phyloP scores from a whole-genome alignment of 148 eudicot species.

The Camellia japonica region DNA sequence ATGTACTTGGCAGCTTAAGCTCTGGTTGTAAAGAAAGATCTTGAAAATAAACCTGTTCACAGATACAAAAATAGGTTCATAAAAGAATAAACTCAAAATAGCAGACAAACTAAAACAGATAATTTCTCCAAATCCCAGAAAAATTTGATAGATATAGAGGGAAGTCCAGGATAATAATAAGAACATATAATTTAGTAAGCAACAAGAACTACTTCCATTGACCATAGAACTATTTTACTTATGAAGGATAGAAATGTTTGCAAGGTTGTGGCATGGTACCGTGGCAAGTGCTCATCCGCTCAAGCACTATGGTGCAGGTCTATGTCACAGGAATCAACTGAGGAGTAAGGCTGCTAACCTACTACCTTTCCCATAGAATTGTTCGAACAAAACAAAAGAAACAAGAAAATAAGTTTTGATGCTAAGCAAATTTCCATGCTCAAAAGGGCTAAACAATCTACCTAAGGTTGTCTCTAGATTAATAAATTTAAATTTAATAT shows the following conservation, averaged over 20 bases:
- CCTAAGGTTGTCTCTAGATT: not conserved
- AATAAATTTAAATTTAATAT: not conserved
- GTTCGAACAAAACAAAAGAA: not conserved
- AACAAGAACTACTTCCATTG: no score
- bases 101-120: not conserved
- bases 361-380: no score
- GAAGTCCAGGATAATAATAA: not conserved
- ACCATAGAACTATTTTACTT: no score
- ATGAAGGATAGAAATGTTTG: not conserved
- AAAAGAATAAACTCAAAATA: not conserved
- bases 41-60: conserved; percentile 74
- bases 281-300: no score
- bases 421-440: not conserved
- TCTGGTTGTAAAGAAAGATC: conserved; percentile 57
- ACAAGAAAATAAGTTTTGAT: not conserved
- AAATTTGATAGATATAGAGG: not conserved
- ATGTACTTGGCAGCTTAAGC: conserved; percentile 59
- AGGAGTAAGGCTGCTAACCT: no score
- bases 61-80: conserved; percentile 14
- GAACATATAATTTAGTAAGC: no score
- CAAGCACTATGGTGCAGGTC: no score
- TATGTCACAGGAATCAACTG: no score
- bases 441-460: not conserved
- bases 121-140: not conserved
- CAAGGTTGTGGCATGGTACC: no score